Evolutionary conservation across 2,329 filamentous ascomycete genomes (phyloP), one percentile per base, ranked within the genome.

Genomic region (Gliomastix tumulicola): DNA sequence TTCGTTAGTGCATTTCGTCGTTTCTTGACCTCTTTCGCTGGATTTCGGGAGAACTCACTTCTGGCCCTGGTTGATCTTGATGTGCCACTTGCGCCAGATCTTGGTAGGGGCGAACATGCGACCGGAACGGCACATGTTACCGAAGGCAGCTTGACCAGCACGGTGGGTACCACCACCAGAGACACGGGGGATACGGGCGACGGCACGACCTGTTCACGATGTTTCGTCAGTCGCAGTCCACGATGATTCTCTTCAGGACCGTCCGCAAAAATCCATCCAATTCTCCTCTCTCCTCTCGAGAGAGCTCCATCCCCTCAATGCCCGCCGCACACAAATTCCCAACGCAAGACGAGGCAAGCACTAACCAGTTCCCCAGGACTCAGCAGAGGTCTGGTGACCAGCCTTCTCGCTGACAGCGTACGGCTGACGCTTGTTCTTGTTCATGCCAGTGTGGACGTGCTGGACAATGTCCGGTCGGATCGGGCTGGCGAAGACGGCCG

Each of bases 51-150:
- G 10, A 21, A 67, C 79, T 69, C 66, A 88, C 87, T 92, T 95
- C 82, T 98, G 92, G 70, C 85, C 85, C 71, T 94, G 81, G 81
- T 94, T 95, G 82, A 98, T 81, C 88, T 97, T 97, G 79, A 96
- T 80, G 80, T 98, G 92, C 94, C 92, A 98, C 79, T 95, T 96
- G 69, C 92, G 82, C 94, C 92, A 98, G 76, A 95, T 85, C 84
- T 98, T 98, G 74, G 92, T 98, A 54, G 92, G 92, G 56, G 92
- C 92, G 76, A 98, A 98, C 92, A 98, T 98, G 76, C 92, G 92
- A 78, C 94, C 92, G 66, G 90, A 95, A 69, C 92, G 89, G 78
- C 92, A 98, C 88, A 90, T 88, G 86, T 98, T 98, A 88, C 92
- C 92, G 72, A 97, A 98, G 57, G 92, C 92, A 70, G 92, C 92